Conservation (phyloP, 140 eudicot genomes). For the Cichorium intybus region DNA sequence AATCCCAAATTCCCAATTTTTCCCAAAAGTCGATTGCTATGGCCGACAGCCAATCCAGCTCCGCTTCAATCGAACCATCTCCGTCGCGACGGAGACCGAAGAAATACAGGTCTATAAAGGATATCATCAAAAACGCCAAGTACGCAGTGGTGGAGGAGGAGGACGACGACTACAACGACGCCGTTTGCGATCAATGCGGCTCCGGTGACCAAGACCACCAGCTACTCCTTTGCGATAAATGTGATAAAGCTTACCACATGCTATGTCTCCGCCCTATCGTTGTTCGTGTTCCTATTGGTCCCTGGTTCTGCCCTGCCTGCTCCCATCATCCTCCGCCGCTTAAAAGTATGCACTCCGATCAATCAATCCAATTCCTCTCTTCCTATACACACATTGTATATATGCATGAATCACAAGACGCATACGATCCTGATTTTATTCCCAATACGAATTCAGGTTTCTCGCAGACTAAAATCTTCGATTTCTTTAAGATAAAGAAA, state of each 20-base stretch:
- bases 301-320: slow-evolving; percentile 72
- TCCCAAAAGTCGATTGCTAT: slow-evolving; percentile 17
- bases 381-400: slow-evolving; percentile 21
- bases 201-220: slow-evolving; percentile 64
- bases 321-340: slow-evolving; percentile 40
- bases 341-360: slow-evolving; percentile 46
- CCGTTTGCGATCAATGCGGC: slow-evolving; percentile 75
- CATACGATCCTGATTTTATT: neutral
- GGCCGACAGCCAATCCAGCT: slow-evolving; percentile 26
- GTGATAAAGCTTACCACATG: slow-evolving; percentile 79
- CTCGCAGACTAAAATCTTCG: slow-evolving; percentile 70
- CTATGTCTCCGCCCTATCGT: slow-evolving; percentile 72
- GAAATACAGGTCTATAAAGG: slow-evolving; percentile 53
- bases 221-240: slow-evolving; percentile 66
- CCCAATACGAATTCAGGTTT: slow-evolving; percentile 42
- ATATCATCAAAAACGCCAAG: slow-evolving; percentile 48
- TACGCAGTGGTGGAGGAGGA: slow-evolving; percentile 17
- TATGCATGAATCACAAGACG: slow-evolving; percentile 15
- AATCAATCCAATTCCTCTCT: neutral
- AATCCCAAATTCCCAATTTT: slow-evolving; percentile 22
- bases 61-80: slow-evolving; percentile 20
- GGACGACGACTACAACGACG: slow-evolving; percentile 26
- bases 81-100: slow-evolving; percentile 14
- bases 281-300: slow-evolving; percentile 71
- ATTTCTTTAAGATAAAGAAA: slow-evolving; percentile 82